Evolutionary conservation across 1,284 basidiomycete genomes (phyloP).

Genomic region (Cryptococcus neoformans): DNA sequence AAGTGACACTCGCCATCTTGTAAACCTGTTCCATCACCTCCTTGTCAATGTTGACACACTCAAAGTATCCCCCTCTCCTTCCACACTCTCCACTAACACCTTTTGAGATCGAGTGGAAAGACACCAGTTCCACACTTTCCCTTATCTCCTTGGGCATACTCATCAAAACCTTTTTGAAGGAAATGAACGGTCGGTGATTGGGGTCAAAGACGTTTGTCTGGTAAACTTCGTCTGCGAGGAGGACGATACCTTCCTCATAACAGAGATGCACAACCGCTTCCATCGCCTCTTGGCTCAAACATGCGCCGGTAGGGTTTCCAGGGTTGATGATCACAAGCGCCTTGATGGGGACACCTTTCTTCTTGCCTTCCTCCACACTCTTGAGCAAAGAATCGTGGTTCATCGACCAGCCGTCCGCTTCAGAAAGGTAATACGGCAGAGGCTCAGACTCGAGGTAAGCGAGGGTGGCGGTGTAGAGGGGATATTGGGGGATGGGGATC

Average conservation of each 20-base stretch:
- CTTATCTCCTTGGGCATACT: constrained; percentile 55
- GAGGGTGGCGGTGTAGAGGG: constrained; percentile 92
- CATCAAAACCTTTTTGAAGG: constrained; percentile 83
- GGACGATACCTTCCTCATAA: constrained; percentile 76
- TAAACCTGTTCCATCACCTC: constrained; percentile 81
- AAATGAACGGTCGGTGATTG: constrained; percentile 69
- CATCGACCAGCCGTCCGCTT: constrained; percentile 80
- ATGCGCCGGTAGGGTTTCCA: constrained; percentile 88
- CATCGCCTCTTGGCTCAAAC: constrained; percentile 70
- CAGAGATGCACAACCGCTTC: constrained; percentile 72
- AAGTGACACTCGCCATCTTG: constrained; percentile 86
- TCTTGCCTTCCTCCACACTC: constrained; percentile 65
- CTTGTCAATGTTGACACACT: constrained; percentile 72
- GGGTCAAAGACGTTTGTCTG: constrained; percentile 80
- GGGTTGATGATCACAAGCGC: constrained; percentile 95
- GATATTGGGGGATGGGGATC: constrained; percentile 98
- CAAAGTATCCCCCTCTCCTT: constrained; percentile 89
- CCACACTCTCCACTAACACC: constrained; percentile 93
- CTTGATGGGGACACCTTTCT: constrained; percentile 64
- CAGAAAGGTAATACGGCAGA: constrained; percentile 86
- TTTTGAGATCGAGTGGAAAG: constrained; percentile 95
- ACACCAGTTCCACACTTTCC: constrained; percentile 68
- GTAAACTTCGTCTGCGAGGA: constrained; percentile 95
- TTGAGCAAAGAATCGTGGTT: constrained; percentile 65
- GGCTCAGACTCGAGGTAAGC: constrained; percentile 78